Percentiles rank a stretch among this genome's conserved stretches.
Evolutionary conservation across 306 rosid genomes (phyloP).

Genomic region (Castanea crenata): DNA sequence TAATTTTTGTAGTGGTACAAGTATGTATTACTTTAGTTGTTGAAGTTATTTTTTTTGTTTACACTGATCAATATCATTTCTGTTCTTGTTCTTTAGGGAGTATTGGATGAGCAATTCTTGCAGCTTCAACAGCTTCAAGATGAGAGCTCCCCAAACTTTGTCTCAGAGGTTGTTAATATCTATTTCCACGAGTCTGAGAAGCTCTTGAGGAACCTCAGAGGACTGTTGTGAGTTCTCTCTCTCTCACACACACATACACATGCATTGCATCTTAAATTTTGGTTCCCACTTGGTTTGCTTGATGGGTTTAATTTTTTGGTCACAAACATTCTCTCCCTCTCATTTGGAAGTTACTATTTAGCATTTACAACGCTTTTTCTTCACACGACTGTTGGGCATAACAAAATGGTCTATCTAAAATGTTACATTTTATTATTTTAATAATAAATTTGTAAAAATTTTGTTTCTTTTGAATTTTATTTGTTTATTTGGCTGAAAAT

Average conservation of each 20-base stretch:
- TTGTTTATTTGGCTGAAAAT: no score
- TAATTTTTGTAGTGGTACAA: no score
- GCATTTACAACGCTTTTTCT: no score
- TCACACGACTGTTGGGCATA: no score
- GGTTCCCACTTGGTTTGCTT: background rate
- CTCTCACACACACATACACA: background rate
- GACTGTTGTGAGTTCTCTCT: constrained; percentile 47
- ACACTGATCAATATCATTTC: background rate
- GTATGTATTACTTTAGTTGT: background rate
- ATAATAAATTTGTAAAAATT: no score
- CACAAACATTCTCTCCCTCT: background rate
- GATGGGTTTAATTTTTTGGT: background rate
- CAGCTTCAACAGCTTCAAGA: constrained; percentile 95
- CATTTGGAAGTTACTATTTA: no score
- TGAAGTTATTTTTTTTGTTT: background rate
- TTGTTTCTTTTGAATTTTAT: no score
- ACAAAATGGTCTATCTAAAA: no score
- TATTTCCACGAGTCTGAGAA: constrained; percentile 92
- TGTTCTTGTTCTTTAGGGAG: constrained; percentile 46
- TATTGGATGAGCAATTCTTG: constrained; percentile 89
- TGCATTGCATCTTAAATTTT: background rate
- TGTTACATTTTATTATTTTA: no score
- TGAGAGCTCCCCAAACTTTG: constrained; percentile 88
- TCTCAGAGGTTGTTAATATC: constrained; percentile 84
- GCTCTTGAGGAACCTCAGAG: constrained; percentile 74